Evolutionary conservation across 768 basidiomycete species (phyloP).

Genomic region (Termitomyces sp.): DNA sequence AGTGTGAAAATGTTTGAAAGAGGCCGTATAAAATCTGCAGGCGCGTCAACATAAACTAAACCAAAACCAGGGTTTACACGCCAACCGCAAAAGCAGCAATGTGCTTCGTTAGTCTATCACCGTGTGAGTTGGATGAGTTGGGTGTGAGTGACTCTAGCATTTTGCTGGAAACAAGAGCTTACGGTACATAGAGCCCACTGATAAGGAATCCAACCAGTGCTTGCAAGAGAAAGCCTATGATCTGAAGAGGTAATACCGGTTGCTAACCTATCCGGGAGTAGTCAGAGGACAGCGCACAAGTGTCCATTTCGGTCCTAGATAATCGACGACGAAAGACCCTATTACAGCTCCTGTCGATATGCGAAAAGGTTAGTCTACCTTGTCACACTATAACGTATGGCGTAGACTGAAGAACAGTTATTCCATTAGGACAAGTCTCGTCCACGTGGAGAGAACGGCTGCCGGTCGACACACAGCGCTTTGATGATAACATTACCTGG

Average conservation of each 20-base stretch:
- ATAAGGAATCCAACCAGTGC: constrained; percentile 60
- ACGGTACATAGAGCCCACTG: constrained; percentile 43
- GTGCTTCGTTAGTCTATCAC: constrained; percentile 43
- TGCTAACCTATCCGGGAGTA: not conserved
- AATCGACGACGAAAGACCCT: constrained; percentile 71
- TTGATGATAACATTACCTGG: constrained; percentile 18
- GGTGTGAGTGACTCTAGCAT: not conserved
- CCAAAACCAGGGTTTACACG: not conserved
- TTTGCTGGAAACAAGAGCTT: constrained; percentile 10
- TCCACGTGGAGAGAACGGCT: no score
- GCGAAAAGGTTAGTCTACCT: no score
- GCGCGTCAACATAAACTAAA: not conserved
- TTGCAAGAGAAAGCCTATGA: constrained; percentile 49
- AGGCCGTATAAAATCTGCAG: constrained; percentile 75
- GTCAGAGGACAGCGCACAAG: constrained; percentile 38
- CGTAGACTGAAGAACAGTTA: no score
- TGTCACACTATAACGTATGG: not conserved
- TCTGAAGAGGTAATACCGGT: constrained; percentile 32
- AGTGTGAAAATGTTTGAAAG: constrained; percentile 61
- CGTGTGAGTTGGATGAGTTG: not conserved
- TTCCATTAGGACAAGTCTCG: no score
- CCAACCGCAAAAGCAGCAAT: constrained; percentile 71
- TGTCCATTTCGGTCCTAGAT: constrained; percentile 66
- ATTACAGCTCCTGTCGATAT: no score
- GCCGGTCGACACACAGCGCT: no score